phyloP scores from a whole-genome alignment of 2,329 filamentous ascomycete species.

The Xylariaceae sp. region DNA sequence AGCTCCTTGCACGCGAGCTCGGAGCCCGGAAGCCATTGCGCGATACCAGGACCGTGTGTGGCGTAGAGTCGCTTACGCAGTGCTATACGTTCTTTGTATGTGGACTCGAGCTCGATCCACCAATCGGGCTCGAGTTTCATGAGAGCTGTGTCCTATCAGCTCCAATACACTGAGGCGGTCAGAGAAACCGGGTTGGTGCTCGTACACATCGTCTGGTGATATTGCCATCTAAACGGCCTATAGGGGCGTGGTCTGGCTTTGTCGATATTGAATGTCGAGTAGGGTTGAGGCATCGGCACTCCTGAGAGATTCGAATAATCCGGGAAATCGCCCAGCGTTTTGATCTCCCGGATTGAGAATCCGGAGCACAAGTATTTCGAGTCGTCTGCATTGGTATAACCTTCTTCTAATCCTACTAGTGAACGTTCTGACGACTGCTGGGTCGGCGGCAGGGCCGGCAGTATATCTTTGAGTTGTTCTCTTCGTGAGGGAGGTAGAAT shows the following conservation, averaged over 20 bases:
- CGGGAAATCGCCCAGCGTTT: constrained; percentile 67
- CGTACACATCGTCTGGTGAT: constrained; percentile 89
- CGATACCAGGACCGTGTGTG: constrained; percentile 57
- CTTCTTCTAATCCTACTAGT: constrained; percentile 31
- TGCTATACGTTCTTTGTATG: constrained; percentile 60
- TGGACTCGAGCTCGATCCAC: constrained; percentile 83
- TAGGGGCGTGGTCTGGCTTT: constrained; percentile 69
- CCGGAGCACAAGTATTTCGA: constrained; percentile 57
- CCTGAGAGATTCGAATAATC: constrained; percentile 71
- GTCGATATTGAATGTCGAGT: constrained; percentile 59
- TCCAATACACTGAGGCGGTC: neutral
- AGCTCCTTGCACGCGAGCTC: constrained; percentile 78
- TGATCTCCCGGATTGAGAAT: constrained; percentile 65
- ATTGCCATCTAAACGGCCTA: constrained; percentile 74
- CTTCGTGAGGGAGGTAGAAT: constrained; percentile 24
- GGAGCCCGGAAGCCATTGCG: constrained; percentile 65
- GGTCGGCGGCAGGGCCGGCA: constrained; percentile 10
- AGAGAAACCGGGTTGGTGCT: constrained; percentile 17
- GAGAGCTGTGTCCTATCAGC: constrained; percentile 48
- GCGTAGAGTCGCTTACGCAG: constrained; percentile 62
- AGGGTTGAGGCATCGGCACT: constrained; percentile 62
- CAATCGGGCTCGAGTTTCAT: constrained; percentile 74
- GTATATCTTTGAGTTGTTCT: constrained; percentile 19
- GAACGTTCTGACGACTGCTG: constrained; percentile 22
- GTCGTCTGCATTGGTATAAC: constrained; percentile 32